Evolutionary conservation across 176 grass and related monocot genomes (phyloP).

Genomic region (Poa pratensis): DNA sequence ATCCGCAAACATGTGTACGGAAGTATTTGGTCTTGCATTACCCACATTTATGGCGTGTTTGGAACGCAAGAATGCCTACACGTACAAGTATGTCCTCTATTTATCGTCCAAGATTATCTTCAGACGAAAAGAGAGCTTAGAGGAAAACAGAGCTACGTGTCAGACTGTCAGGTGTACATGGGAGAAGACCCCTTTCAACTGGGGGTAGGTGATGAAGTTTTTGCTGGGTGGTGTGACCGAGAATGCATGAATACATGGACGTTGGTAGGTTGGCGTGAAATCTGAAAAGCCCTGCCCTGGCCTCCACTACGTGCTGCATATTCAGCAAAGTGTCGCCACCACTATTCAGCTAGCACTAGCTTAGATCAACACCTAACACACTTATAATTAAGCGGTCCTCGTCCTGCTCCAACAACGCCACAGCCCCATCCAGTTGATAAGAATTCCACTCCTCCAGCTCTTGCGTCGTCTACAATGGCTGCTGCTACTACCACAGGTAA

Average conservation of each 20-base stretch:
- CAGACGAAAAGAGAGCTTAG: not conserved
- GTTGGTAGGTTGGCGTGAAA: conserved; percentile 48
- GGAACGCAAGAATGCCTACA: not conserved
- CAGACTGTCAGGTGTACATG: not conserved
- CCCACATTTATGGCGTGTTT: not conserved
- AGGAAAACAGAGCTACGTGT: not conserved
- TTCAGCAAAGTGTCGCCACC: conserved; percentile 17
- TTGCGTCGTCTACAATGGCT: conserved; percentile 23
- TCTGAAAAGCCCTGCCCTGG: conserved; percentile 42
- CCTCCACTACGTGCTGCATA: conserved; percentile 37
- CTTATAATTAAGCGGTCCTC: not conserved
- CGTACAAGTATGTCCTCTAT: not conserved
- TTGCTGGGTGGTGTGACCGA: conserved; percentile 28
- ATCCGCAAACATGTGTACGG: not conserved
- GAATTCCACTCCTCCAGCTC: not conserved
- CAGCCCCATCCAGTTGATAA: not conserved
- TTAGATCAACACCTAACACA: conserved; percentile 37
- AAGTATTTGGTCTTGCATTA: not conserved
- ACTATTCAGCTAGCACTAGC: conserved; percentile 26
- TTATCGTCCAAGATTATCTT: not conserved
- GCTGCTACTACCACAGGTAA: conserved; percentile 41
- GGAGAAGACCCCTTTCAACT: conserved; percentile 27
- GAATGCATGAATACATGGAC: conserved; percentile 3
- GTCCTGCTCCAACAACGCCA: conserved; percentile 6
- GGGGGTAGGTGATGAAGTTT: conserved; percentile 39